These are phyloP conservation scores for Colletotrichum sojae DNA, from an alignment of 2,329 filamentous ascomycete species.

Conservation along the genomic window DNA sequence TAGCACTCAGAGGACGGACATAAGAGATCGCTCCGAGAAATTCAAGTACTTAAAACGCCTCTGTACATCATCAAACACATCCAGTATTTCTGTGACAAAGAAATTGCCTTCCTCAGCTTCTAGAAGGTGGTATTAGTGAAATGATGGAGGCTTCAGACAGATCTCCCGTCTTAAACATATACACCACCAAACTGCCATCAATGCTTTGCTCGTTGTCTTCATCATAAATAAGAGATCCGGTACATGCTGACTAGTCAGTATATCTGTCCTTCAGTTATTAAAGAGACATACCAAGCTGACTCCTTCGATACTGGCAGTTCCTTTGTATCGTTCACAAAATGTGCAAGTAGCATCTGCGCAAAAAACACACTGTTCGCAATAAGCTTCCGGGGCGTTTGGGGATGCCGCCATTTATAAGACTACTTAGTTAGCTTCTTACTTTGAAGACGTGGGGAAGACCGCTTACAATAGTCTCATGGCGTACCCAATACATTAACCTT, in stretches of 20 bases:
- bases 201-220: neutral
- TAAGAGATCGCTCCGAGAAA: neutral
- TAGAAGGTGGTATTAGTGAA: neutral
- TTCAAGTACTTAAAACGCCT: too few relatives aligned
- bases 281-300: neutral
- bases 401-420: neutral
- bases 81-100: neutral
- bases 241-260: neutral
- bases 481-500: neutral
- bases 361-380: neutral
- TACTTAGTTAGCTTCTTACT: neutral
- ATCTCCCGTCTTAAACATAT: neutral
- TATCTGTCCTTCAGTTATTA: neutral
- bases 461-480: neutral
- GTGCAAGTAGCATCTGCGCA: too few relatives aligned
- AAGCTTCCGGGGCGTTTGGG: neutral
- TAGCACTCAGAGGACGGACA: neutral
- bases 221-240: neutral
- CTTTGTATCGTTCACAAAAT: too few relatives aligned
- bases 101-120: neutral
- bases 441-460: neutral
- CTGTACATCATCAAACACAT: neutral
- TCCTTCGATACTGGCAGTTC: neutral
- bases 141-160: neutral
- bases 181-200: neutral